Evolutionary conservation across 176 grass and related monocot genomes (phyloP), one percentile per base, ranked within the genome.

Genomic region (Alopecurus myosuroides): DNA sequence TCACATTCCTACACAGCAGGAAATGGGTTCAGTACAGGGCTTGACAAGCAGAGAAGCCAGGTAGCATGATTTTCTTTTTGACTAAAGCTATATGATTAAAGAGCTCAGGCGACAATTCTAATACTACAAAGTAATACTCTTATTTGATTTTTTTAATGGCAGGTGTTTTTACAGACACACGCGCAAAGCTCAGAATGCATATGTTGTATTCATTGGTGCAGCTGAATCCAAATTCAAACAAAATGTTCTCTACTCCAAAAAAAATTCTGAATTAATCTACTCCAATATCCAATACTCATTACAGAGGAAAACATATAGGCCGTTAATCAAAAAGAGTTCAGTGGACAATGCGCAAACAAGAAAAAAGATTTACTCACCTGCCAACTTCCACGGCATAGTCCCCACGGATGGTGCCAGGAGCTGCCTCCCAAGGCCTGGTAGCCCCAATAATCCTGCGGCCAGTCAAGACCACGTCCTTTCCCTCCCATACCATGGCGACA

Each of bases 401-500:
- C 19, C 73, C 66, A 72, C 94, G 94, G 86, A 96, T 96, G 50
- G 94, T 96, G 34, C 94, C 91, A 7, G 94, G 88, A 15, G 84
- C 29, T 29, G 94, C 91, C 58, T 96, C 91, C 42, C 87, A 90
- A 11, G 91, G 91, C 81, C 92, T 93, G 58, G 94, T 96, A 42
- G 94, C 91, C 1, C 94, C 94, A 42, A 92, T 93, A 29, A 96
- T 87, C 91, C 76, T 91, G 35, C 91, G 94, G 49, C 88, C 84
- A 35, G 88, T 91, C 53, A 48, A 10, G 17, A 96, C 91, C 70
- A 87, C 94, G 56, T 91, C 91, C 81, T 93, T 93, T 52, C 94
- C 94, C 44, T 88, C 94, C 94, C 90, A 91, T 8, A 87, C 94
- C 94, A 96, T 92, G 20, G 94, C 94, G 0, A 96, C 94, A 17